Evolutionary conservation across 768 basidiomycete genomes (phyloP), one percentile per base, ranked within the genome.

Genomic region (Cystofilobasidium ferigula): DNA sequence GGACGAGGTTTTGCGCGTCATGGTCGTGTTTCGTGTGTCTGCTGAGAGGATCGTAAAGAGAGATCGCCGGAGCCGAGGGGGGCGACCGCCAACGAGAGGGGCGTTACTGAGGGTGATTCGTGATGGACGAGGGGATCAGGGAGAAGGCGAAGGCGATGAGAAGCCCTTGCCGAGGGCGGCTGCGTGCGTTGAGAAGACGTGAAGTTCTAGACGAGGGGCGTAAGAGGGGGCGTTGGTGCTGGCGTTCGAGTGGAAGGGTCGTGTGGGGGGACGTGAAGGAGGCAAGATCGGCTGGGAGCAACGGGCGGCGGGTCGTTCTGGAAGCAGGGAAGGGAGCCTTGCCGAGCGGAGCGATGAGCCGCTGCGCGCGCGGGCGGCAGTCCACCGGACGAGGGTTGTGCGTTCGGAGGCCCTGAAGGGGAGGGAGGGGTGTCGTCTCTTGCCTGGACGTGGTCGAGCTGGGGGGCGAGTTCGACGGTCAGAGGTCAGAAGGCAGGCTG

Each of bases 181-280:
- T 42, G 40, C 10, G 40, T 10, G 10, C 40, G 40, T 42, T 10
- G 40, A 42, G 40, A 26, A 32, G 18, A 61, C 43, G 59, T 61
- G 59, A 61, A 61, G n/a, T n/a, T n/a, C n/a, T n/a, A n/a, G n/a
- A 42, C 28, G 43, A n/a, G 42, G 42, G 42, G 38, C 26, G 59
- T 43, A 20, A 42, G 40, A 42, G 40, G 40, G 40, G 20, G 40
- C 10, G 40, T 20, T 10, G 10, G 10, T 42, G 40, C 10, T 42
- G 40, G 40, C 10, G 40, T 42, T 20, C 40, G n/a, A n/a, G n/a
- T n/a, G 10, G 40, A 42, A 42, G 40, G 40, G 10, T 42, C 40
- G 40, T 42, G n/a, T n/a, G n/a, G n/a, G n/a, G 20, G 40, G 20
- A 42, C 40, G 40, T 42, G 10, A 20, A 61, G 28, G 43, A 40